A percentile compares a stretch with the other conserved stretches of the same genome.
Conservation (phyloP, 805 yeast species). For the Myxozyma geophila region DNA sequence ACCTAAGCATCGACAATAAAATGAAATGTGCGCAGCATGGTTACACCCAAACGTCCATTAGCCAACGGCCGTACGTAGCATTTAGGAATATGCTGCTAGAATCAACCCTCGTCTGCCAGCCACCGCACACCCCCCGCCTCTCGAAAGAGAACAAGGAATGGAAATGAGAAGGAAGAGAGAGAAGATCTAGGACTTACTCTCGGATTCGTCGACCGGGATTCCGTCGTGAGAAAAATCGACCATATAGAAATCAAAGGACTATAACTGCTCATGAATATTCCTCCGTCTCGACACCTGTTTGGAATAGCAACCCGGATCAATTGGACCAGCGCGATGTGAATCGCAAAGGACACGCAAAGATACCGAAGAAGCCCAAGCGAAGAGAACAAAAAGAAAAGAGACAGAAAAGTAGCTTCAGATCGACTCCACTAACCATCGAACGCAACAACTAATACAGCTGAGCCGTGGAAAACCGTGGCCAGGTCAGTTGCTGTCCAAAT, state of each 20-base stretch:
- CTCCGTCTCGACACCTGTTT: not conserved
- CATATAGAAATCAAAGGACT: conserved; percentile 8
- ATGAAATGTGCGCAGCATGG: conserved; percentile 94
- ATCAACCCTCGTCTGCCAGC: conserved; percentile 38
- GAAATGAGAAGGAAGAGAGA: conserved; percentile 43
- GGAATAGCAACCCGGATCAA: not conserved
- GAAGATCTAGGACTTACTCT: conserved; percentile 61
- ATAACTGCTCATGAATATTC: not conserved
- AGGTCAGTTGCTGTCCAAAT: conserved; percentile 26
- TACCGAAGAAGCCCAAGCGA: not conserved
- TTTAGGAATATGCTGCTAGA: conserved; percentile 99
- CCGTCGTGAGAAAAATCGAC: conserved; percentile 41
- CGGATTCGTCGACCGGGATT: conserved; percentile 96
- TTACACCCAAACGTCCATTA: conserved; percentile 98
- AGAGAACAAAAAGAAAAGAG: not conserved
- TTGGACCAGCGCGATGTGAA: conserved; percentile 3
- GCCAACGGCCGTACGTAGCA: conserved; percentile 95
- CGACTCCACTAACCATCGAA: conserved; percentile 36
- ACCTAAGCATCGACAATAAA: conserved; percentile 1
- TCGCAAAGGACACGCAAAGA: conserved; percentile 5
- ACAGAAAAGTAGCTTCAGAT: conserved; percentile 8
- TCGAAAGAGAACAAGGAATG: not conserved
- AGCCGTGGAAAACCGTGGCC: conserved; percentile 24
- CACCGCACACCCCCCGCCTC: not conserved
- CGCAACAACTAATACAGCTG: conserved; percentile 22